These are phyloP conservation scores for Comarum palustre DNA, from an alignment of 306 rosid species.

Conservation along the genomic window DNA sequence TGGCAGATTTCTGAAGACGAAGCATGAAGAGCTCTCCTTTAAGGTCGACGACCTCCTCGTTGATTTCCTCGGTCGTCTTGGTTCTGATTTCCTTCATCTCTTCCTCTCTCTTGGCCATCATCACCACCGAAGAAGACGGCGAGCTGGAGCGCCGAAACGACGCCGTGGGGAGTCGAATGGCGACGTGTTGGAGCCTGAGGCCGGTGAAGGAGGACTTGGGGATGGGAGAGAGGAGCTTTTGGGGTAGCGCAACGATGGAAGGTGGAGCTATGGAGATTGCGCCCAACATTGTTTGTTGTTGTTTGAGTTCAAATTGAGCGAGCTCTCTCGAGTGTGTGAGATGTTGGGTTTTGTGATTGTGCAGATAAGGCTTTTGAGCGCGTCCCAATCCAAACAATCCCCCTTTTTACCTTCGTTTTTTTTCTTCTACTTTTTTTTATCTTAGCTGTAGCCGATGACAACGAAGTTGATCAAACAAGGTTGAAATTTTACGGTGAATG, in stretches of 20 bases:
- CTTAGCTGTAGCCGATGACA: too few relatives aligned
- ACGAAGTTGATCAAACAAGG: too few relatives aligned
- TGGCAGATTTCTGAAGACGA: conserved; percentile 71
- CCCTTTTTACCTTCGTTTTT: too few relatives aligned
- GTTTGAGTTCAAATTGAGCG: not conserved
- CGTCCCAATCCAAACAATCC: not conserved
- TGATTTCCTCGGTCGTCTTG: conserved; percentile 62
- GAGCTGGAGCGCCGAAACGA: conserved; percentile 20
- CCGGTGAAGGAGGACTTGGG: conserved; percentile 48
- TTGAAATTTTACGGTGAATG: too few relatives aligned
- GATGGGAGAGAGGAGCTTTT: conserved; percentile 28
- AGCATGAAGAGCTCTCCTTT: conserved; percentile 93
- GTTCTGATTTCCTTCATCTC: conserved; percentile 70
- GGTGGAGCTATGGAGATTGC: conserved; percentile 40
- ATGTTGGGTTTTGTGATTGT: not conserved
- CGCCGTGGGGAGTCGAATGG: conserved; percentile 24
- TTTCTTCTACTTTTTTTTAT: too few relatives aligned
- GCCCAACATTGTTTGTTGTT: conserved; percentile 36
- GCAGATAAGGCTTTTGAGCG: not conserved
- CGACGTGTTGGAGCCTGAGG: conserved; percentile 35
- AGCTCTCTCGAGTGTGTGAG: not conserved
- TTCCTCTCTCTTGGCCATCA: conserved; percentile 81
- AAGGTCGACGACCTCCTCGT: conserved; percentile 80
- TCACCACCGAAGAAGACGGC: conserved; percentile 42
- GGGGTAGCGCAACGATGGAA: conserved; percentile 29